Conservation (phyloP, 2,329 filamentous ascomycete genomes). For the Calonectria pseudoturangicola region DNA sequence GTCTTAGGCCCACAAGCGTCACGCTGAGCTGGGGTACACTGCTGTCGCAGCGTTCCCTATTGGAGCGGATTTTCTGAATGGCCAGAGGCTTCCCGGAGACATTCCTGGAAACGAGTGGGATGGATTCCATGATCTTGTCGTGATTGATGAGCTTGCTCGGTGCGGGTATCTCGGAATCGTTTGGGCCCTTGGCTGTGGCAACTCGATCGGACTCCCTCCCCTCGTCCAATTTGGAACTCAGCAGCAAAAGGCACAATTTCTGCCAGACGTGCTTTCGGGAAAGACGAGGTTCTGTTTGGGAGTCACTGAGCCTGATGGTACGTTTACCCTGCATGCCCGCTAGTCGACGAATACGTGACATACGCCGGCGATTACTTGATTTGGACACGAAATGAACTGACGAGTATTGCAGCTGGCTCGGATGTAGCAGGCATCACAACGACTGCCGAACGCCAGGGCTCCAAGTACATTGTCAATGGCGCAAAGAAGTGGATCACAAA, state of each 20-base stretch:
- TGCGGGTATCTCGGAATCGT: conserved; percentile 72
- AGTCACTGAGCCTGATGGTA: conserved; percentile 47
- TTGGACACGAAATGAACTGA: not conserved
- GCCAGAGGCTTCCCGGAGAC: conserved; percentile 50
- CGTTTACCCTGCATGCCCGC: not conserved
- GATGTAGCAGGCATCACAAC: conserved; percentile 44
- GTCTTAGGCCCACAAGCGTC: conserved; percentile 27
- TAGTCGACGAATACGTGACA: not conserved
- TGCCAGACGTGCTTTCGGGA: conserved; percentile 38
- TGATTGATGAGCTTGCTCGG: conserved; percentile 73
- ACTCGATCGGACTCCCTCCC: conserved; percentile 78
- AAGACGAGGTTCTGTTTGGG: conserved; percentile 46
- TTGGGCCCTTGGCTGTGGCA: conserved; percentile 75
- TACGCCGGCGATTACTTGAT: not conserved
- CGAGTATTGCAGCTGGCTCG: conserved; percentile 41
- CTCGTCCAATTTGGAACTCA: conserved; percentile 77
- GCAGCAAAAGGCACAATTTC: conserved; percentile 53
- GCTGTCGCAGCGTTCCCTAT: conserved; percentile 31
- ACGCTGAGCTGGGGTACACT: conserved; percentile 32
- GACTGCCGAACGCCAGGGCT: conserved; percentile 29
- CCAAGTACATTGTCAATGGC: conserved; percentile 43
- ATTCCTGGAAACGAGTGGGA: conserved; percentile 70
- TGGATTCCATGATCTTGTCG: conserved; percentile 73
- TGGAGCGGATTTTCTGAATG: not conserved
- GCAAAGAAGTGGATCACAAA: conserved; percentile 48